Evolutionary conservation across 768 basidiomycete species (phyloP).

Genomic region (Suillus variegatus): DNA sequence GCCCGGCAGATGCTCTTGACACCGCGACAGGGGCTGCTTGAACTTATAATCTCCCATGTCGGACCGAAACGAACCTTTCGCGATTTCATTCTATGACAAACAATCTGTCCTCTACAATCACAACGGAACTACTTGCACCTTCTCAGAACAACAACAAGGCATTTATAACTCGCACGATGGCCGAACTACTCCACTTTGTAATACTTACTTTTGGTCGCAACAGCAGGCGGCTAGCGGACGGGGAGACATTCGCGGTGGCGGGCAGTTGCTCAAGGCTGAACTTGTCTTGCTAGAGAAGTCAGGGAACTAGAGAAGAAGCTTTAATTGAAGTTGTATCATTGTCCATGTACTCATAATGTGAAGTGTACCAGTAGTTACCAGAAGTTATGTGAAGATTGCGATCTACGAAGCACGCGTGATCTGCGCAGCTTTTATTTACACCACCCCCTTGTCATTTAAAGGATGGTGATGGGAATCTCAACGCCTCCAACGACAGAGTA

Average conservation of each 20-base stretch:
- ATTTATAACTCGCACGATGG: background rate
- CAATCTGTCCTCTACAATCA: background rate
- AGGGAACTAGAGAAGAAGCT: background rate
- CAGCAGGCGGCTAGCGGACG: too few species aligned
- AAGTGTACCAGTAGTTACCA: background rate
- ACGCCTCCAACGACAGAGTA: conserved; percentile 26
- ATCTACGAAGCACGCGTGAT: background rate
- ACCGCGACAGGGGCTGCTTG: background rate
- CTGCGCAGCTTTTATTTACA: background rate
- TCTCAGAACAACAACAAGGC: background rate
- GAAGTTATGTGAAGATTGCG: background rate
- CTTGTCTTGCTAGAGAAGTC: conserved; percentile 19
- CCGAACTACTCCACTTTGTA: background rate
- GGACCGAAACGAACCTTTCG: background rate
- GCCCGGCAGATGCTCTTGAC: background rate
- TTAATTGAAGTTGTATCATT: background rate
- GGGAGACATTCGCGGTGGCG: too few species aligned
- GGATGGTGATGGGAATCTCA: conserved; percentile 14
- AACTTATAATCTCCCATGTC: background rate
- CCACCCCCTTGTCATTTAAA: background rate
- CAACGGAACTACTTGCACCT: background rate
- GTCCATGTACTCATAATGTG: background rate
- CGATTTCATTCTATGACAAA: background rate
- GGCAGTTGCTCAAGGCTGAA: too few species aligned
- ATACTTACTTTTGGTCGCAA: background rate